Evolutionary conservation across 2,329 filamentous ascomycete species (phyloP), one percentile per base, ranked within the genome.

Genomic region (Sphaerulina vaccinii): DNA sequence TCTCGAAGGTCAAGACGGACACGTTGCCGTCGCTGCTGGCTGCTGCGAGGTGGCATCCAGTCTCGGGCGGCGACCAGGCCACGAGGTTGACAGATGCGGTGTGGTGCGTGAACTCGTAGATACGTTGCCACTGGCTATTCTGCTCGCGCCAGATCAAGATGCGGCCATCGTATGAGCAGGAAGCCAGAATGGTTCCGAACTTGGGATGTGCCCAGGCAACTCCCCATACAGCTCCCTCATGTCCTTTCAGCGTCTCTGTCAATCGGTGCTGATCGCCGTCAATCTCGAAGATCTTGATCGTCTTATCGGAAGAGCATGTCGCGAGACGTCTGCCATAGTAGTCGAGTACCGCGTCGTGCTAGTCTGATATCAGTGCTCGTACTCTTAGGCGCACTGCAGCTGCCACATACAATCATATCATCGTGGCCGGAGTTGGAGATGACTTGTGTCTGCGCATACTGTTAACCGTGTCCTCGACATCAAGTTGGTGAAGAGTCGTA

Each of bases 221-320:
- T 71, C 89, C 95, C 93, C 93, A 99, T 53, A 99, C 92, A 29
- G 93, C 90, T 58, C 92, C 92, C 73, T 99, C 93, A 70, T 99
- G 93, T 90, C 92, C 92, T 75, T 95, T 96, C 61, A 99, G 78
- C 21, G 93, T 99, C 76, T 97, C 92, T 27, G 89, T 82, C 64
- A 97, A 77, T 59, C 88, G 83, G 74, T 99, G 92, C 62, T 86
- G 82, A 65, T 97, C 91, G 66, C 90, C 90, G 67, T 97, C 92
- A 50, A 99, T 87, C 74, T 99, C 93, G 70, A 96, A 99, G 69
- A 99, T 97, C 78, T 97, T 97, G 78, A 99, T 95, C 41, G 92
- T 97, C 71, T 93, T 91, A 75, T 99, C 93, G 61, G 92, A 96
- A 29, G 91, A 96, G 75, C 93, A 97, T 61, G 93, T 99, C 58